Percentiles rank a stretch among this genome's conserved stretches.
These are phyloP conservation scores for Vinca minor DNA, from an alignment of 257 asterid species.

Conservation along the genomic window DNA sequence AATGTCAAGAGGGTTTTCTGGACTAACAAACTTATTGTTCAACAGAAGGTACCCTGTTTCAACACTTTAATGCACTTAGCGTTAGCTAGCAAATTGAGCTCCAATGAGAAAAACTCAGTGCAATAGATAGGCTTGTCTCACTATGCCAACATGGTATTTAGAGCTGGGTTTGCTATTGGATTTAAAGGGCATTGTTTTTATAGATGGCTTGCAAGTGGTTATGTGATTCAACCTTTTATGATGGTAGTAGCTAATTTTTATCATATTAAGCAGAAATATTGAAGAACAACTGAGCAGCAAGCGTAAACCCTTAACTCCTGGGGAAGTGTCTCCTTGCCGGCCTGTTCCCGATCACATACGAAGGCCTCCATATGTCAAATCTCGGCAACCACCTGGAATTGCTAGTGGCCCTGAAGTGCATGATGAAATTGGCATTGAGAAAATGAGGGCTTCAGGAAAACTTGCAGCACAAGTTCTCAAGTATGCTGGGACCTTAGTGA, in stretches of 20 bases:
- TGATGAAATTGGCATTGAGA: slow-evolving; percentile 68
- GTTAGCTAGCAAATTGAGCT: not conserved
- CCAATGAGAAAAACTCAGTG: not conserved
- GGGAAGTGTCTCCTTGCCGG: slow-evolving; percentile 68
- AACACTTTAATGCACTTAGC: not conserved
- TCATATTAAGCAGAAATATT: slow-evolving; percentile 32
- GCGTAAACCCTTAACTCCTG: slow-evolving; percentile 60
- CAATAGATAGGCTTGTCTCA: not conserved
- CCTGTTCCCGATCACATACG: slow-evolving; percentile 72
- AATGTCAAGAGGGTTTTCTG: slow-evolving; percentile 57
- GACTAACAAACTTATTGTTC: slow-evolving; percentile 55
- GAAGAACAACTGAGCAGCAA: slow-evolving; percentile 44
- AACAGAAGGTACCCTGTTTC: slow-evolving; percentile 43
- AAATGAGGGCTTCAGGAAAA: slow-evolving; percentile 95
- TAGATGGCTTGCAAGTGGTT: slow-evolving; percentile 2
- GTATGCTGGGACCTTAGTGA: slow-evolving; percentile 85
- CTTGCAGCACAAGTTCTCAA: slow-evolving; percentile 96
- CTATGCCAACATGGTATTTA: not conserved
- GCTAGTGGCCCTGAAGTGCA: slow-evolving; percentile 66
- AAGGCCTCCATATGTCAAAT: slow-evolving; percentile 75
- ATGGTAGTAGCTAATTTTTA: not conserved
- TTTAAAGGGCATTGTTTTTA: not conserved
- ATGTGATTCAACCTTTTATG: not conserved
- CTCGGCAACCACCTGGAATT: slow-evolving; percentile 73
- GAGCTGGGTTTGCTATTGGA: not conserved